phyloP scores from a whole-genome alignment of 768 basidiomycete genomes.

The Mycena rosella region DNA sequence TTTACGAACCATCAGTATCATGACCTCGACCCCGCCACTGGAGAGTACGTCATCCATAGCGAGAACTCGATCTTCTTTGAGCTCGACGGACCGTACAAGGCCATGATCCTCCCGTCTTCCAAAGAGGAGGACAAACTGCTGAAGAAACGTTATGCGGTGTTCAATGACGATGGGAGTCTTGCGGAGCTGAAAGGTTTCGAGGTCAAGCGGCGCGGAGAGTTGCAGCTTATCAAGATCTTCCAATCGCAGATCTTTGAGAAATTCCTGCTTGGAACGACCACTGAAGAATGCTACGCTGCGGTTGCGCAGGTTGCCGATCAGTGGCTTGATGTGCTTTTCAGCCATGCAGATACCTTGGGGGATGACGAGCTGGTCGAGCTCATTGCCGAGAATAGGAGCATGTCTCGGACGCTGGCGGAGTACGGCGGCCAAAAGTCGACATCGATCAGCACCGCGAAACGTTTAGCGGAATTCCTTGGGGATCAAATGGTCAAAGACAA shows the following conservation, averaged over 20 bases:
- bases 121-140: slow-evolving; percentile 99
- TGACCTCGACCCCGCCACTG: slow-evolving; percentile 86
- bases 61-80: slow-evolving; percentile 99
- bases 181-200: slow-evolving; percentile 99
- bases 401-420: slow-evolving; percentile 96
- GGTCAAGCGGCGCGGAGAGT: slow-evolving; percentile 96
- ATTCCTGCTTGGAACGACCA: slow-evolving; percentile 93
- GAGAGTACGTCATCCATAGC: slow-evolving; percentile 87
- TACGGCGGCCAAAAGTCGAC: slow-evolving; percentile 98
- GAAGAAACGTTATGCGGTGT: slow-evolving; percentile 99
- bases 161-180: slow-evolving; percentile 97
- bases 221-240: slow-evolving; percentile 99
- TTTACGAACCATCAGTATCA: slow-evolving; percentile 99
- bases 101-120: slow-evolving; percentile 98
- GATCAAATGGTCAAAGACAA: slow-evolving; percentile 99
- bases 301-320: slow-evolving; percentile 95
- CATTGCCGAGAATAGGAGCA: slow-evolving; percentile 98
- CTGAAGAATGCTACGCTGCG: slow-evolving; percentile 94
- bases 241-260: slow-evolving; percentile 99
- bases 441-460: slow-evolving; percentile 95
- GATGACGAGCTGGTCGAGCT: slow-evolving; percentile 97
- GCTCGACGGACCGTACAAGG: slow-evolving; percentile 97
- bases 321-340: slow-evolving; percentile 97
- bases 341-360: slow-evolving; percentile 82
- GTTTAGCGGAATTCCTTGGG: slow-evolving; percentile 96